Evolutionary conservation across 176 grass and related monocot species (phyloP), one percentile per base, ranked within the genome.

Genomic region (Dactylis glomerata): DNA sequence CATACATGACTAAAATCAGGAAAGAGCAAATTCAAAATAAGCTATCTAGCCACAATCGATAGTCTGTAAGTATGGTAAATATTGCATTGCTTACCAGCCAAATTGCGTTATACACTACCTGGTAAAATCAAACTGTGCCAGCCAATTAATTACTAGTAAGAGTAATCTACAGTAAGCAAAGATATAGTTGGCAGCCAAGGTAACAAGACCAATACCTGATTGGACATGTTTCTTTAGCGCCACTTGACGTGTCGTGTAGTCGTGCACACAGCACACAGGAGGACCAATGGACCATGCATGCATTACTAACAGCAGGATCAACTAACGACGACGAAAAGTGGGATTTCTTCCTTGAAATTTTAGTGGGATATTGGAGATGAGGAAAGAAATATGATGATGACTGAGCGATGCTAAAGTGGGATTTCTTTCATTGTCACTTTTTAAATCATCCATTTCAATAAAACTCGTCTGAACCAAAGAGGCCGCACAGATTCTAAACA

Each of bases 211-310:
- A 57, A 70, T 58, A 58, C 46, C 12, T 13, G 73, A 85, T 24
- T 68, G 2, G 23, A 6, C 58, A 54, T 52, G 63, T 16, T 42
- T 73, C 36, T 15, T 40, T 10, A 22, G 10, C 17, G 51, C 46
- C 23, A 80, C 56, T 44, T 65, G 42, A 10, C 24, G 14, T 52
- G n/a, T 20, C 24, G 14, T 52, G n/a, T 20, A 68, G 61, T 38
- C 36, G 8, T 75, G 31, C 5, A 31, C 1, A 20, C 27, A 59
- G 32, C 47, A 6, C 44, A 76, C 30, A 33, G 19, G 59, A 66
- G 59, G 78, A 79, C 15, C 57, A 79, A 22, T 47, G 59, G 78
- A 79, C 56, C 77, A 79, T 79, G 72, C 27, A 51, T 75, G 72
- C 72, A 30, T 44, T 79, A 63, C 56, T 9, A 79, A 19, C 76